A percentile compares a stretch with the other conserved stretches of the same genome.
These are phyloP conservation scores for Ceratocystis diversiconidia DNA, from an alignment of 2,329 filamentous ascomycete genomes.

Conservation along the genomic window DNA sequence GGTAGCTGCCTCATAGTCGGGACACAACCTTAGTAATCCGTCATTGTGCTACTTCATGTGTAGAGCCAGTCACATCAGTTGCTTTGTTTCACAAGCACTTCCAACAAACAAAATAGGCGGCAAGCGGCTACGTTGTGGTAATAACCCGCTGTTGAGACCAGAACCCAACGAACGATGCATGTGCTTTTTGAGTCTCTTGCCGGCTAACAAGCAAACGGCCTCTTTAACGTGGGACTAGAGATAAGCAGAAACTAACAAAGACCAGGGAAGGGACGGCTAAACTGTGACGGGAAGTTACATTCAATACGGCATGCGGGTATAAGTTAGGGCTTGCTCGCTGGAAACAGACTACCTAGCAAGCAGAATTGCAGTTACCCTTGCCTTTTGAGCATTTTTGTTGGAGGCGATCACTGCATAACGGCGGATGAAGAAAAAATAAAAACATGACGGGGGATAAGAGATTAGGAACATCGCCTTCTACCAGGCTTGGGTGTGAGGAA, in stretches of 20 bases:
- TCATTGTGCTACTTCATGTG: neutral
- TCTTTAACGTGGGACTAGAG: neutral
- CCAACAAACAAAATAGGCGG: neutral
- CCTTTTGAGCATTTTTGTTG: no score
- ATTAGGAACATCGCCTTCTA: no score
- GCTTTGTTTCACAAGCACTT: neutral
- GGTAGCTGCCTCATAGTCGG: neutral
- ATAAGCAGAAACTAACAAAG: neutral
- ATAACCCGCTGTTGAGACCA: neutral
- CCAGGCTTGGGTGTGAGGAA: no score
- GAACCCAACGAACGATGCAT: neutral
- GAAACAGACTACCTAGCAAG: no score
- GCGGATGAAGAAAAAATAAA: no score
- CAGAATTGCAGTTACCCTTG: no score
- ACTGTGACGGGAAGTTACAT: neutral
- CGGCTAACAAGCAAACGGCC: neutral
- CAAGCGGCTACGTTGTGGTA: neutral
- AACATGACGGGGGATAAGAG: no score
- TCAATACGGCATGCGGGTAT: neutral
- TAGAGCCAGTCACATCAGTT: neutral
- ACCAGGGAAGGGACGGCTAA: neutral
- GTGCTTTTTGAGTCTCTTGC: neutral
- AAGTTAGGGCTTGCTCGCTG: neutral
- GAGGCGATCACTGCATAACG: no score
- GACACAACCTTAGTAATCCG: neutral